These are phyloP conservation scores for Tulasnella sp. DNA, from an alignment of 768 basidiomycete genomes.

Conservation along the genomic window DNA sequence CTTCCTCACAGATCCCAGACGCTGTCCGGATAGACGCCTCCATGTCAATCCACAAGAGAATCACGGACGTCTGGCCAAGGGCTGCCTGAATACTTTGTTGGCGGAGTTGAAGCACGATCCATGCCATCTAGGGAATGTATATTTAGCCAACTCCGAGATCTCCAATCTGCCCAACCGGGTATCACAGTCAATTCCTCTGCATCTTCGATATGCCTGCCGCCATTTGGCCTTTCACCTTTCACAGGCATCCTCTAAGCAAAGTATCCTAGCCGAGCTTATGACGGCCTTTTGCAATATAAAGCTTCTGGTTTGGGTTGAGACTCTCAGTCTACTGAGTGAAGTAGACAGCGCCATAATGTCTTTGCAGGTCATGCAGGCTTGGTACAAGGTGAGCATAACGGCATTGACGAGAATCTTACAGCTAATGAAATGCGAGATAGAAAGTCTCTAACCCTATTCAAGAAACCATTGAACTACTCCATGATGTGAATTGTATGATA, in stretches of 20 bases:
- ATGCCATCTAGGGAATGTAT: neutral
- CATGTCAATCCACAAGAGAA: neutral
- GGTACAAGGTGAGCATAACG: neutral
- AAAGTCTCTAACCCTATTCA: neutral
- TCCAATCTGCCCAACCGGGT: neutral
- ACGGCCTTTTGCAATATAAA: neutral
- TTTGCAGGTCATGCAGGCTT: neutral
- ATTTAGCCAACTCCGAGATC: neutral
- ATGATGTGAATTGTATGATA: neutral
- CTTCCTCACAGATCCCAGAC: constrained; percentile 19
- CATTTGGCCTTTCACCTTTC: neutral
- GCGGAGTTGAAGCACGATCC: neutral
- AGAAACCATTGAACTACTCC: neutral
- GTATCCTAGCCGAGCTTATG: neutral
- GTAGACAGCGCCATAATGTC: neutral
- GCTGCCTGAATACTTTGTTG: neutral
- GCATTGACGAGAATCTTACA: neutral
- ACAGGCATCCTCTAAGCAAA: neutral
- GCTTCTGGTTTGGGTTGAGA: constrained; percentile 13
- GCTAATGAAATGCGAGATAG: neutral
- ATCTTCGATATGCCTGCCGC: neutral
- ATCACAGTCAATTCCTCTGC: neutral
- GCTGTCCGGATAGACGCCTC: neutral
- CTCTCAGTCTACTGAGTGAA: neutral
- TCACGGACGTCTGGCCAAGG: neutral